A percentile compares a stretch with the other conserved stretches of the same genome.
phyloP scores from a whole-genome alignment of 306 rosid genomes.

The Psophocarpus tetragonolobus region DNA sequence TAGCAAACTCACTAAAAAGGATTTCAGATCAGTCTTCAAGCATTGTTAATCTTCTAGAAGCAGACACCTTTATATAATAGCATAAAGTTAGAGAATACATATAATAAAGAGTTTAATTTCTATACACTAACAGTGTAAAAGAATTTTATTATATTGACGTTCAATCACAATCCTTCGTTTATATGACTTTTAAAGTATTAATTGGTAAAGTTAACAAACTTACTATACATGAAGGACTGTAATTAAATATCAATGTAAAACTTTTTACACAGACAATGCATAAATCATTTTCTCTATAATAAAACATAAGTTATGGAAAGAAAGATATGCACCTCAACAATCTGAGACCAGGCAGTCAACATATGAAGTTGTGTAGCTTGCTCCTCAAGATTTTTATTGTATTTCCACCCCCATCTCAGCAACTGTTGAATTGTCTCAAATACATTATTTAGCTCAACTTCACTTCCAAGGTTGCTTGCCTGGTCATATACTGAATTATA shows the following conservation, averaged over 20 bases:
- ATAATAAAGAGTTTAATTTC: too few species aligned
- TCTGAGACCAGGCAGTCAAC: slow-evolving; percentile 97
- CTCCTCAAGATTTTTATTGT: slow-evolving; percentile 96
- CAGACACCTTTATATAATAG: slow-evolving; percentile 63
- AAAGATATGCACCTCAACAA: slow-evolving; percentile 74
- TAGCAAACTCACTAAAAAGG: slow-evolving; percentile 74
- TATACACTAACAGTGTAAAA: too few species aligned
- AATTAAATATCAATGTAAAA: too few species aligned
- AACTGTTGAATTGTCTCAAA: slow-evolving; percentile 82
- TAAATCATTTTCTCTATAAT: too few species aligned
- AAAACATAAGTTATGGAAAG: not conserved
- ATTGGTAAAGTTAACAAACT: too few species aligned
- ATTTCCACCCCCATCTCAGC: slow-evolving; percentile 99
- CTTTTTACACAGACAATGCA: too few species aligned
- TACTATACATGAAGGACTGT: too few species aligned
- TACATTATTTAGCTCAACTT: slow-evolving; percentile 69
- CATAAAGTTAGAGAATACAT: slow-evolving; percentile 23
- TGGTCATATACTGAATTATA: slow-evolving; percentile 69
- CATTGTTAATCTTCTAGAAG: slow-evolving; percentile 77
- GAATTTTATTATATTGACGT: too few species aligned
- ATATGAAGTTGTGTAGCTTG: slow-evolving; percentile 98
- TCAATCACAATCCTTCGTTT: too few species aligned
- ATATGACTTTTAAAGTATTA: too few species aligned
- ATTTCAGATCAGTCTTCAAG: slow-evolving; percentile 86
- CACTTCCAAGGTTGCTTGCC: slow-evolving; percentile 64